Base-by-base conservation (phyloP, 345 rosid genomes). In the Nephelium lappaceum region DNA sequence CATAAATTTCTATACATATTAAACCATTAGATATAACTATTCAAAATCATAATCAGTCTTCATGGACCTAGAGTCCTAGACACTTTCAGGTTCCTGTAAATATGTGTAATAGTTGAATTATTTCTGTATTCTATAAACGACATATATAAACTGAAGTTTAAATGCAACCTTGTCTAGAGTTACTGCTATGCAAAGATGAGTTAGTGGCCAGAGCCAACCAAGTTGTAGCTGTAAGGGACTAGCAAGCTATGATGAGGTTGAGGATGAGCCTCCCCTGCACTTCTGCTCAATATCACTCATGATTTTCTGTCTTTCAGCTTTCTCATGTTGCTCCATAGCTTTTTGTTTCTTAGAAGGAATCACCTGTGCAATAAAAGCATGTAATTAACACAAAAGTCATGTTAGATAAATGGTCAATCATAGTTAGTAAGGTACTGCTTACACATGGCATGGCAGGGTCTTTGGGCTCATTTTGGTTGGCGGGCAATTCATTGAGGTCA, bases 401-500 rank as follows among this genome's bases (percentile, higher is more conserved):
- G 45, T 72, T 69, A 61, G 63, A 18, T 45, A 14, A 38, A 21
- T 21, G 25, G 67, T 2, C 31, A 68, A 68, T 68, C 1, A 43
- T 45, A 73, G 3, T 1, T 6, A 63, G 42, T 57, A 10, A 62
- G 3, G 36, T 2, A 31, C 1, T 10, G 69, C 80, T 42, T 80
- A 81, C 89, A 23, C 77, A 72, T 39, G 77, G 80, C 41, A 71
- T 21, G 25, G 70, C 62, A 64, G 11, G 83, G 74, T 66, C 42
- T 36, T 42, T 81, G 86, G 63, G 19, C 25, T 76, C 78, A 65
- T 68, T 81, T 67, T 75, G 85, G 69, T 39, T 76, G 55, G 19
- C 79, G 51, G 88, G 93, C 21, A 77, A 67, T 57, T 89, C 92
- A 64, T 92, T 90, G 60, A 90, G 93, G 83, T 90, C 85, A 79